Percentiles rank a stretch among this genome's conserved stretches.
phyloP scores from a whole-genome alignment of 2,329 filamentous ascomycete genomes.

The Verticillium longisporum region DNA sequence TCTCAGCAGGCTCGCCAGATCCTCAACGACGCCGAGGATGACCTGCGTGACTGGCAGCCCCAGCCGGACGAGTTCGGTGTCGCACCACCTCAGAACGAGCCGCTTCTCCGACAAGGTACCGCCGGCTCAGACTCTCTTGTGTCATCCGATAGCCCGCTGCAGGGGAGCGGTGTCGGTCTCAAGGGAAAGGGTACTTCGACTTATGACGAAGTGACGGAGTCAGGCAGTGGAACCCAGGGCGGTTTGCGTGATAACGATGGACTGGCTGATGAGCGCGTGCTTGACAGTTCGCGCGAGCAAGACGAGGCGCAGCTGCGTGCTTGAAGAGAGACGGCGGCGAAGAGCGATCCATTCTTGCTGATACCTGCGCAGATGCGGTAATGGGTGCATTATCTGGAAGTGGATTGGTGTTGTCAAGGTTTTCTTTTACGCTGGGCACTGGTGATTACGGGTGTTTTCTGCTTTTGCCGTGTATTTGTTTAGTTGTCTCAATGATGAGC shows the following conservation, averaged over 20 bases:
- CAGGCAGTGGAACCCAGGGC: background rate
- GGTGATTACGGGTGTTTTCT: background rate
- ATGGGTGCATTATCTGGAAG: background rate
- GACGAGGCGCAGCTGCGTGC: background rate
- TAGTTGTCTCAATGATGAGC: background rate
- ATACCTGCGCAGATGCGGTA: background rate
- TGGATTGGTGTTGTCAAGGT: background rate
- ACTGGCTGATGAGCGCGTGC: background rate
- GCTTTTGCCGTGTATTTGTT: background rate
- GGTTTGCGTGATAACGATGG: background rate
- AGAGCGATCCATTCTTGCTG: background rate
- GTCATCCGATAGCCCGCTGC: background rate
- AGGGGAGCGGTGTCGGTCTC: background rate
- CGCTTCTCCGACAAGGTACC: background rate
- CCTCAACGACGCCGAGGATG: conserved; percentile 86
- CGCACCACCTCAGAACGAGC: background rate
- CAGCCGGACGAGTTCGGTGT: conserved; percentile 26
- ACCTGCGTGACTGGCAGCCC: conserved; percentile 68
- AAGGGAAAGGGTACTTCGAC: background rate
- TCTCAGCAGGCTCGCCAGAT: conserved; percentile 69
- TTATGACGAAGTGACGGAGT: background rate
- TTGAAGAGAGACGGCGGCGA: background rate
- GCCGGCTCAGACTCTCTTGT: background rate
- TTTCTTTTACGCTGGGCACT: background rate
- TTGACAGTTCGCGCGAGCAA: no score